A percentile compares a stretch with the other conserved stretches of the same genome.
Conservation (phyloP, 139 green algal species). For the Volvox africanus region DNA sequence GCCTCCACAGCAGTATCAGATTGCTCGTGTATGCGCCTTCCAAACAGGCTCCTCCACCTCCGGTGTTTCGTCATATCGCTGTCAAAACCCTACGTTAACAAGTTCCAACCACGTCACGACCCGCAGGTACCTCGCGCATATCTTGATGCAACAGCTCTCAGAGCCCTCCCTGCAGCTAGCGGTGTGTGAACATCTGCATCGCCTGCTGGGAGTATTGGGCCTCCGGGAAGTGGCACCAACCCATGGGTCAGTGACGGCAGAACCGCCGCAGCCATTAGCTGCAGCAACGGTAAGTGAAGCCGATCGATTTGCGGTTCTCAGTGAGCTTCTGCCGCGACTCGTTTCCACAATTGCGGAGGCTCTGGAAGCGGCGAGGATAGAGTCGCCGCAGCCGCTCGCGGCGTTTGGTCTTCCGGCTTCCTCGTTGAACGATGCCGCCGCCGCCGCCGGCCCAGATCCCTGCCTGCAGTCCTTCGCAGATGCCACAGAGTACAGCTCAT, state of each 20-base stretch:
- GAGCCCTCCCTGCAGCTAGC: constrained; percentile 1
- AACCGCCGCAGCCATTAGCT: not conserved
- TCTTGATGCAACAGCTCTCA: constrained; percentile 49
- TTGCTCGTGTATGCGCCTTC: no score
- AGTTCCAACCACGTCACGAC: not conserved
- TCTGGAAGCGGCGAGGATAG: constrained; percentile 1
- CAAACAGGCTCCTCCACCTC: no score
- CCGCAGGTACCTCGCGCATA: constrained; percentile 51
- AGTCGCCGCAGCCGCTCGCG: not conserved
- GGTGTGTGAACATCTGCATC: constrained; percentile 16
- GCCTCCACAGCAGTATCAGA: no score
- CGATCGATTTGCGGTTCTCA: not conserved
- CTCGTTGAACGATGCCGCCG: no score
- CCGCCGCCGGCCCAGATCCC: not conserved
- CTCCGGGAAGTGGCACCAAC: not conserved
- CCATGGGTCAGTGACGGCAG: not conserved
- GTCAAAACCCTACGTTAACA: no score
- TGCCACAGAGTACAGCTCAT: not conserved
- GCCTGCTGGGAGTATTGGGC: constrained; percentile 11
- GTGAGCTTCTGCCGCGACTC: constrained; percentile 29
- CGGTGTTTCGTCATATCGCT: no score
- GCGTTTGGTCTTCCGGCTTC: constrained; percentile 1
- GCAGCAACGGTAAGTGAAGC: not conserved
- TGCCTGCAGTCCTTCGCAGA: constrained; percentile 14
- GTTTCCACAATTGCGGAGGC: constrained; percentile 19